A percentile compares a stretch with the other conserved stretches of the same genome.
Conservation (phyloP, 805 yeast genomes). For the Torulaspora maleeae region DNA sequence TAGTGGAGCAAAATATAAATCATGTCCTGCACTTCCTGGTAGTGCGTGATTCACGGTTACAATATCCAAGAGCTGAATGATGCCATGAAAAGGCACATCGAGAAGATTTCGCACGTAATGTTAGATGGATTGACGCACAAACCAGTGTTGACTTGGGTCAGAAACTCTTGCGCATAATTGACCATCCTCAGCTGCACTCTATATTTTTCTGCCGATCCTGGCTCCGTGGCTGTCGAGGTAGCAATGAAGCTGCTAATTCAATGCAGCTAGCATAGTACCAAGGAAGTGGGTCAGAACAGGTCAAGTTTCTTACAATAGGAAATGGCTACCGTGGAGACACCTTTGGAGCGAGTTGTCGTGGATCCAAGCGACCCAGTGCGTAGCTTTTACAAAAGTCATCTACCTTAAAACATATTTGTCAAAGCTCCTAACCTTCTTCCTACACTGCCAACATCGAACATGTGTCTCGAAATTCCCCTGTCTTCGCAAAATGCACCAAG, state of each 20-base stretch:
- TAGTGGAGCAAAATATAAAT: too few species aligned
- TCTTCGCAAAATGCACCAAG: too few species aligned
- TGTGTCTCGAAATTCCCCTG: too few species aligned
- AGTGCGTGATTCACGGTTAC: conserved; percentile 35
- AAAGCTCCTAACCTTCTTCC: too few species aligned
- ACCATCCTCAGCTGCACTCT: conserved; percentile 20
- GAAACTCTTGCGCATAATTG: conserved; percentile 33
- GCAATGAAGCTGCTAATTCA: conserved; percentile 40
- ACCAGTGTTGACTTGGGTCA: conserved; percentile 30
- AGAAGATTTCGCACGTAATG: conserved; percentile 32
- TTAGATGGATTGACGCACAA: conserved; percentile 32
- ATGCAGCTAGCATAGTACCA: too few species aligned
- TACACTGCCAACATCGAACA: too few species aligned
- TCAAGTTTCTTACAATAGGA: too few species aligned
- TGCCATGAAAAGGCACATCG: conserved; percentile 34
- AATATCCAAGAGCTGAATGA: conserved; percentile 26
- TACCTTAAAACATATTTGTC: too few species aligned
- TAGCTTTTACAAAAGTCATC: too few species aligned
- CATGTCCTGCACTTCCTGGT: too few species aligned
- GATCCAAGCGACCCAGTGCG: conserved; percentile 36
- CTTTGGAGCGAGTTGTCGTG: conserved; percentile 40
- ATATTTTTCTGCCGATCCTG: conserved; percentile 29
- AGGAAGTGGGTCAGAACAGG: too few species aligned
- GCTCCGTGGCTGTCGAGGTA: conserved; percentile 39
- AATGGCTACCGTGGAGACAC: conserved; percentile 41